Conservation (phyloP, 257 asterid species). For the Salvia hispanica region DNA sequence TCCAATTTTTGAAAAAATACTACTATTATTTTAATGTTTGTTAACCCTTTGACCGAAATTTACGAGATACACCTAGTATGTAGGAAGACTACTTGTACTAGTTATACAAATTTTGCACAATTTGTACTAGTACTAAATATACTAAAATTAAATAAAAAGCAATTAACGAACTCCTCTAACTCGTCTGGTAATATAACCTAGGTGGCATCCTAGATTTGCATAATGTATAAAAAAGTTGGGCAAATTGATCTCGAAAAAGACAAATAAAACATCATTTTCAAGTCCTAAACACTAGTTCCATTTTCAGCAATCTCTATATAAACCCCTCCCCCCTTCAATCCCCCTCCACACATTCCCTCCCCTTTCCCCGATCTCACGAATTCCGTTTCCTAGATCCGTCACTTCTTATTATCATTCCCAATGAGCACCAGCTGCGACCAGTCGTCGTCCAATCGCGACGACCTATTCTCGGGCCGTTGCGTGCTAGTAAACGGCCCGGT, state of each 20-base stretch:
- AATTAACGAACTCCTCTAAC: background rate
- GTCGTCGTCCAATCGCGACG: conserved; percentile 35
- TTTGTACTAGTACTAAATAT: too few relatives aligned
- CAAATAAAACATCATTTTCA: conserved; percentile 42
- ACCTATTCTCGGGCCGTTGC: conserved; percentile 62
- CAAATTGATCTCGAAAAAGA: conserved; percentile 41
- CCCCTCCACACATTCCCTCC: conserved; percentile 71
- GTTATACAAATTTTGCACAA: too few relatives aligned
- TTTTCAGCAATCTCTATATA: conserved; percentile 53
- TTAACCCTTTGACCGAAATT: too few relatives aligned
- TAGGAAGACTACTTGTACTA: too few relatives aligned
- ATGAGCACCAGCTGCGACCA: conserved; percentile 47
- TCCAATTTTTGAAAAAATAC: too few relatives aligned
- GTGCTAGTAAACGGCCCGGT: conserved; percentile 85
- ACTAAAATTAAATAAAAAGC: background rate
- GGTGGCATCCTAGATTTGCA: background rate
- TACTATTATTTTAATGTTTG: too few relatives aligned
- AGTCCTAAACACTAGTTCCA: conserved; percentile 45
- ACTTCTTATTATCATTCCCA: background rate
- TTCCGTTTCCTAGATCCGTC: background rate
- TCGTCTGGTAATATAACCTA: background rate
- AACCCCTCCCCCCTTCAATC: conserved; percentile 56
- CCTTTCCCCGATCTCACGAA: background rate
- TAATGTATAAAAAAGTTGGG: background rate
- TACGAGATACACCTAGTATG: too few relatives aligned